A percentile compares a stretch with the other conserved stretches of the same genome.
These are phyloP conservation scores for Penicillium italicum DNA, from an alignment of 2,329 filamentous ascomycete species.

Conservation along the genomic window DNA sequence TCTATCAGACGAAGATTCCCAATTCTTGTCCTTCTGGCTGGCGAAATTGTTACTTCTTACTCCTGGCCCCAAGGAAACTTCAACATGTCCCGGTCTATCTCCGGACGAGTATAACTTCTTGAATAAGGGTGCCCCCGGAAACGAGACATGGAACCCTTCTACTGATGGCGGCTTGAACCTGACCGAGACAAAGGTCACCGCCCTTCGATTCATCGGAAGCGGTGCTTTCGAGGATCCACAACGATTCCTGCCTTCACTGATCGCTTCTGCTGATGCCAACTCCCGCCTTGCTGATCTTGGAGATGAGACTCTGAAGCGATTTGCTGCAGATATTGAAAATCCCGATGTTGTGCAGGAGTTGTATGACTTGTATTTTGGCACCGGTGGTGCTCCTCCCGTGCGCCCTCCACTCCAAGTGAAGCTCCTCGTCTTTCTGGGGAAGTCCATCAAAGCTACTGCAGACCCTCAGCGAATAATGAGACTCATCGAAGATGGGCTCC, in stretches of 20 bases:
- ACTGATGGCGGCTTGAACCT: constrained; percentile 61
- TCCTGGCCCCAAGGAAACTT: constrained; percentile 43
- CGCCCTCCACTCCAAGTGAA: constrained; percentile 72
- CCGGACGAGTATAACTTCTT: constrained; percentile 65
- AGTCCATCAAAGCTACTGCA: constrained; percentile 68
- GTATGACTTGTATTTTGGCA: constrained; percentile 69
- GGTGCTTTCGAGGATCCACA: constrained; percentile 81
- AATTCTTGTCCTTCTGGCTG: constrained; percentile 70
- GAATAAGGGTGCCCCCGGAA: constrained; percentile 53
- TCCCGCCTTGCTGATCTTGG: constrained; percentile 78
- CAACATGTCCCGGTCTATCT: constrained; percentile 59
- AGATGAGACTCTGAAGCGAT: constrained; percentile 83
- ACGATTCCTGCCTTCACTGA: constrained; percentile 77
- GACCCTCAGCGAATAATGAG: constrained; percentile 65
- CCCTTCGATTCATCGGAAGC: constrained; percentile 71
- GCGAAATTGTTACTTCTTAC: constrained; percentile 70
- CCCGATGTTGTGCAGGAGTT: constrained; percentile 59
- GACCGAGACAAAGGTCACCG: constrained; percentile 65
- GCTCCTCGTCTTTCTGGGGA: constrained; percentile 71
- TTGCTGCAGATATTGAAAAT: constrained; percentile 66
- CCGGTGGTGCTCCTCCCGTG: constrained; percentile 47
- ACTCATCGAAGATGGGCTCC: constrained; percentile 65
- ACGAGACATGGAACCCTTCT: constrained; percentile 60
- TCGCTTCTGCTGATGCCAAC: constrained; percentile 78
- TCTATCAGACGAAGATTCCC: constrained; percentile 66